A percentile compares a stretch with the other conserved stretches of the same genome.
Conservation (phyloP, 306 rosid genomes). For the Geum urbanum region DNA sequence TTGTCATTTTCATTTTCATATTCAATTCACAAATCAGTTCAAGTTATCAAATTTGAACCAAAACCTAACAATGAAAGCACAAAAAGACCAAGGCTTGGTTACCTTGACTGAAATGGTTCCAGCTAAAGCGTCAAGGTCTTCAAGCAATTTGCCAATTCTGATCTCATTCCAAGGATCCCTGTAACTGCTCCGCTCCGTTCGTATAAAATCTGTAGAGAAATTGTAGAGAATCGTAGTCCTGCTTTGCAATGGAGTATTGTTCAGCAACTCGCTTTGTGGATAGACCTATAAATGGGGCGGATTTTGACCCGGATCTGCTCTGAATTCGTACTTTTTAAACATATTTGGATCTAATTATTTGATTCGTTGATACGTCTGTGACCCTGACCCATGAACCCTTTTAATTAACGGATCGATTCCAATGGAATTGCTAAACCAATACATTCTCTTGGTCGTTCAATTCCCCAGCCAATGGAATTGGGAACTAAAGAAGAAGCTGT, state of each 20-base stretch:
- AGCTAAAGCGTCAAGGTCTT: conserved; percentile 95
- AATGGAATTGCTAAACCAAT: too few relatives aligned
- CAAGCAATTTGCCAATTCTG: conserved; percentile 78
- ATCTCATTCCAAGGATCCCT: conserved; percentile 95
- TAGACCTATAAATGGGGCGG: too few relatives aligned
- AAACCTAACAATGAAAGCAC: conserved; percentile 10
- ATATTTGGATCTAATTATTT: too few relatives aligned
- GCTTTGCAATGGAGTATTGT: conserved; percentile 75
- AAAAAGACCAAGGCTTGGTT: not conserved
- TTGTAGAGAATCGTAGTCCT: conserved; percentile 63
- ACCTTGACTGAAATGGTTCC: conserved; percentile 92
- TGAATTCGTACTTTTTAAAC: too few relatives aligned
- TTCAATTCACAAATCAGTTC: conserved; percentile 3
- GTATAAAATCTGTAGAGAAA: conserved; percentile 66
- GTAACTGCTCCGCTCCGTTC: conserved; percentile 85
- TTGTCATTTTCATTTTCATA: too few relatives aligned
- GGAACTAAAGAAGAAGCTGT: too few relatives aligned
- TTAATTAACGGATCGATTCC: too few relatives aligned
- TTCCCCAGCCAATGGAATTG: too few relatives aligned
- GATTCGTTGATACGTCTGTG: too few relatives aligned
- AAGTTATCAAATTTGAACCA: conserved; percentile 9
- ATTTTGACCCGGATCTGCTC: too few relatives aligned
- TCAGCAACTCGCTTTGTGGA: conserved; percentile 78
- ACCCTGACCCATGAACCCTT: too few relatives aligned
- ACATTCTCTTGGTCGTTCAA: too few relatives aligned